Evolutionary conservation across 331 rosid species (phyloP), one percentile per base, ranked within the genome.

Genomic region (Spiraea crenata): DNA sequence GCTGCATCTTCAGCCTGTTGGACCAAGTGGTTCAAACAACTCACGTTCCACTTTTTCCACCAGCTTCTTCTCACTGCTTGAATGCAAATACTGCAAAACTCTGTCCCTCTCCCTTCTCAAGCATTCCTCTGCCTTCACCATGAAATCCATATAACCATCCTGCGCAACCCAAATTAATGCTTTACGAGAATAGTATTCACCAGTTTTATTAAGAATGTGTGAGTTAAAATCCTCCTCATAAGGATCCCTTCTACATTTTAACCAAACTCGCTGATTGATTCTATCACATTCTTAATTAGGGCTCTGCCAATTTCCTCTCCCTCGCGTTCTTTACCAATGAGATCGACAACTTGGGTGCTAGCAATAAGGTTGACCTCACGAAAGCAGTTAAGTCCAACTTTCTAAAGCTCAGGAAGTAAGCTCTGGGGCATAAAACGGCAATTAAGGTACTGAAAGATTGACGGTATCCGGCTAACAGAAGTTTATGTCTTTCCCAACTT

Each of bases 91-190:
- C 69, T 84, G 82, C 20, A 86, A 63, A 37, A 82, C 97, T 74
- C 93, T 85, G 0, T 87, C 92, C 61, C 68, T 88, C 79, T 90
- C 96, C 70, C 86, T 82, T 69, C 45, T 82, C 81, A 90, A 70
- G 77, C 90, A 84, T 20, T 82, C 91, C 77, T 89, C 92, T 10
- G 86, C 97, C 89, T 87, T 89, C 25, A 80, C 81, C 95, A 90
- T 90, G 79, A 88, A 88, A 64, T 82, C 89, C 12, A 95, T 88
- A 67, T 91, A 88, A 63, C 88, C 79, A 55, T 88, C 89, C 37
- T 58, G 77, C 49, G 79, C 75, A 11, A 87, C 31, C 93, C 93
- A 87, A 38, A 71, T 75, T 40, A 90, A 65, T 55, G 91, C 96
- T 79, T 87, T 85, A 39, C 79, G 77, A 71, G 70, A 81, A 83